Evolutionary conservation across 139 green algal genomes (phyloP), one percentile per base, ranked within the genome.

Genomic region (Chlamydomonas sp.): DNA sequence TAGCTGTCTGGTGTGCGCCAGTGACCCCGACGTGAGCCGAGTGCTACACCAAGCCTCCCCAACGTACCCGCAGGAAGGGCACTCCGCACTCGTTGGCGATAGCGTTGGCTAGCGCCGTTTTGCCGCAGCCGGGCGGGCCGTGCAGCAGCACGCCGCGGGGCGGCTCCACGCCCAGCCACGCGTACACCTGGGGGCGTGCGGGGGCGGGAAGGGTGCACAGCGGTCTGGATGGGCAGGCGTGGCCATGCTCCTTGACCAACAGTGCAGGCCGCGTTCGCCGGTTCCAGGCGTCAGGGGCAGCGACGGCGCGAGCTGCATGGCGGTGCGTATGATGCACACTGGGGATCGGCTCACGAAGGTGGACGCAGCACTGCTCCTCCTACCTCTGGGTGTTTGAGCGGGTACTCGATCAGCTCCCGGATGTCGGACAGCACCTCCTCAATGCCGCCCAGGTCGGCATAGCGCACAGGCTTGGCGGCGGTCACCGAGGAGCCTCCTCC

Each of bases 11-110:
- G 31, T 49, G 31, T 49, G 31, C 31, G 31, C 31, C 31, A 49
- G 31, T 49, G 31, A 49, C 31, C 31, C 31, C 31, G 31, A 49
- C 31, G 31, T 49, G 31, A 49, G 31, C 31, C 31, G 31, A 49
- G 31, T 49, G 31, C 31, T 49, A 49, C 31, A 49, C 31, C 31
- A 49, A 49, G 31, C 31, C 31, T 49, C 31, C 31, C 31, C 18
- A 1, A 9, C 92, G 92, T 5, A 98, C 94, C 0, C 92, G 78
- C 63, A 98, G 88, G 87, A 99, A 98, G 3, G 96, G 96, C 67
- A 99, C 97, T n/a, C 94, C 92, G 79, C 93, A 97, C 94, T 98
- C 95, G 79, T 96, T 98, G 68, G 97, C 97, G 79, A 99, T 98
- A 9, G 96, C 97, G 76, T 98, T 95, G 62, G 97, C 97, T 18